Evolutionary conservation across 2,329 filamentous ascomycete species (phyloP).

Genomic region (Periconia digitata): DNA sequence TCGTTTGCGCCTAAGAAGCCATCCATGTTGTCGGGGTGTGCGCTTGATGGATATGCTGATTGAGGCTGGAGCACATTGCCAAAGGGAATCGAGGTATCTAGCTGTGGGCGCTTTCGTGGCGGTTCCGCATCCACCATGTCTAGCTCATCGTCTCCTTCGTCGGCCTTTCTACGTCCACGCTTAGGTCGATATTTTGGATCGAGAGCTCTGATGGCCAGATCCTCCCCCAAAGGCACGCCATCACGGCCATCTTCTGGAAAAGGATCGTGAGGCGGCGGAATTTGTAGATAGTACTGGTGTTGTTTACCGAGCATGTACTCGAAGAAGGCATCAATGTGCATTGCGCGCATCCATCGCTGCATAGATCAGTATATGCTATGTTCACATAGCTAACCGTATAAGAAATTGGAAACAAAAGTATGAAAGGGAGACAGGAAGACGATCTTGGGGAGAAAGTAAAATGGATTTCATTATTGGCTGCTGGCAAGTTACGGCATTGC

Average conservation of each 20-base stretch:
- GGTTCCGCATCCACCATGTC: constrained; percentile 48
- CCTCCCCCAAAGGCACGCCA: constrained; percentile 82
- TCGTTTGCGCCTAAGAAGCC: constrained; percentile 43
- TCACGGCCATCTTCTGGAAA: constrained; percentile 70
- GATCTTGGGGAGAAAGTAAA: background rate
- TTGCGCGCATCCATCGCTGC: constrained; percentile 93
- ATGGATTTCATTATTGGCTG: background rate
- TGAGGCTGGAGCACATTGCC: constrained; percentile 43
- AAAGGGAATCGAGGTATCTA: constrained; percentile 55
- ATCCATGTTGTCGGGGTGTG: constrained; percentile 58
- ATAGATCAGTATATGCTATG: constrained; percentile 6
- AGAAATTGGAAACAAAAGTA: background rate
- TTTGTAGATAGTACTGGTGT: constrained; percentile 77
- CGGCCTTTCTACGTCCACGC: constrained; percentile 63
- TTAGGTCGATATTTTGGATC: constrained; percentile 72
- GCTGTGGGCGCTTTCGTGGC: constrained; percentile 61
- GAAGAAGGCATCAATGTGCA: constrained; percentile 94
- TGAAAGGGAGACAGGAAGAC: background rate
- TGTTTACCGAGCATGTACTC: constrained; percentile 79
- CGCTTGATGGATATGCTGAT: constrained; percentile 56
- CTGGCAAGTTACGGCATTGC: background rate
- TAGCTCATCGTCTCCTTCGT: constrained; percentile 58
- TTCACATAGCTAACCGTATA: background rate
- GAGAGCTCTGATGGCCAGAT: constrained; percentile 81
- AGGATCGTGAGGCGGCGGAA: constrained; percentile 67